Conservation (phyloP, 306 rosid species). For the Fragaria nilgerrensis region DNA sequence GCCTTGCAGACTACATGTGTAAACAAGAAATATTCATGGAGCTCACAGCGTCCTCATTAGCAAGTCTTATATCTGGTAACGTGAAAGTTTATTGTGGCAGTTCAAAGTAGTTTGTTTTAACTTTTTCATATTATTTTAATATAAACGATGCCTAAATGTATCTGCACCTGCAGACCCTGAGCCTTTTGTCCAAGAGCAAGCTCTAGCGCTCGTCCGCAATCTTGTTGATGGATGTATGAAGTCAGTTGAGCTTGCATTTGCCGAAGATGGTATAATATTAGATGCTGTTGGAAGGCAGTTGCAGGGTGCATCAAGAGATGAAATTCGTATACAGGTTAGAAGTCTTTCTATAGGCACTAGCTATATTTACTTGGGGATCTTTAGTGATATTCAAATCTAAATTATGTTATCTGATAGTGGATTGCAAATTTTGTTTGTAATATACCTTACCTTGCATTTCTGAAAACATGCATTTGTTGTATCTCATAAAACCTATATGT, state of each 20-base stretch:
- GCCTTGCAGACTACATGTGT: slow-evolving; percentile 66
- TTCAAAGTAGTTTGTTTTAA: slow-evolving; percentile 3
- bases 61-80: slow-evolving; percentile 78
- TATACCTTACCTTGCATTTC: background rate
- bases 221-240: slow-evolving; percentile 78
- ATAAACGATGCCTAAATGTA: slow-evolving; percentile 19
- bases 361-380: background rate
- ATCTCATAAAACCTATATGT: background rate
- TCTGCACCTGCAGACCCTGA: slow-evolving; percentile 68
- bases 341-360: slow-evolving; percentile 8
- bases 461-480: background rate
- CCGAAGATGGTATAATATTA: slow-evolving; percentile 71
- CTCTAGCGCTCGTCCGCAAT: slow-evolving; percentile 85
- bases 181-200: slow-evolving; percentile 78
- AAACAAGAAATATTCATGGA: slow-evolving; percentile 63
- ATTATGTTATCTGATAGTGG: background rate
- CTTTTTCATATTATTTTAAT: slow-evolving; percentile 13
- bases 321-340: slow-evolving; percentile 80
- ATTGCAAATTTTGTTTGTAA: background rate
- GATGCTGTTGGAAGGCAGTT: slow-evolving; percentile 77
- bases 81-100: slow-evolving; percentile 17
- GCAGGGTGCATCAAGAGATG: slow-evolving; percentile 55
- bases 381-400: slow-evolving; percentile 20
- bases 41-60: slow-evolving; percentile 69
- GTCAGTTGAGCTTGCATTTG: slow-evolving; percentile 59